Base-by-base conservation (phyloP, 1,284 basidiomycete genomes). In the Agroathelia rolfsii region DNA sequence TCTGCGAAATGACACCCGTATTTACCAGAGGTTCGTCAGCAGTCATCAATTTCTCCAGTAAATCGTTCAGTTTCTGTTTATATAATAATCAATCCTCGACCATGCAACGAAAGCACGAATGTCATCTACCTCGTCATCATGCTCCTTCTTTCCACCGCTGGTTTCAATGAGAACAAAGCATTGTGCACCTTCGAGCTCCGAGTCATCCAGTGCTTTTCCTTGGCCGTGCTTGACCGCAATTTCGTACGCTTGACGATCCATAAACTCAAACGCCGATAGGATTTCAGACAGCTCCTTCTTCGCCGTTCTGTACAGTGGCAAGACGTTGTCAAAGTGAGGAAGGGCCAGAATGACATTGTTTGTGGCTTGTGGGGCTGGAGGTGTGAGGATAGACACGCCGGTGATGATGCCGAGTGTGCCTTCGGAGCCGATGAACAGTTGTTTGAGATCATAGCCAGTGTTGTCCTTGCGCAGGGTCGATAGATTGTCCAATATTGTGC, bases 371-470 rank as follows among this genome's bases (percentile, higher is more conserved):
- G 93, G 90, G 28, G 89, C 75, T 11, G 88, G 78, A 0, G 94
- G 88, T n/a, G 93, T 90, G 37, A 95, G 69, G 46, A 99, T 94
- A 6, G 92, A 94, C 15, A 97, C 85, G 24, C 77, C 95, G 4
- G 95, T 99, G 40, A 99, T 82, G 39, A 99, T 69, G 29, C 95
- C 94, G 19, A 98, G 77, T 0, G 92, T 94, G 34, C 95, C 95
- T 56, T 99, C 95, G 7, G 87, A 83, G 13, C 95, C 95, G 47
- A 99, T 96, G 58, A 98, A 99, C 5, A 99, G 73, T 55, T 98
- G 95, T 59, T 99, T 98, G 31, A 98, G 67, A 55, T 99, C 95
- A 52, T 96, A 94, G n/a, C 94, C 93, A 2, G 95, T 99, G 56
- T 99, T 99, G 59, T 99, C 95, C 61, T 99, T 99, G 30, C 95